These are phyloP conservation scores for Coemansia sp. DNA, from an alignment of 192 early-diverging fungal genomes.

Conservation along the genomic window DNA sequence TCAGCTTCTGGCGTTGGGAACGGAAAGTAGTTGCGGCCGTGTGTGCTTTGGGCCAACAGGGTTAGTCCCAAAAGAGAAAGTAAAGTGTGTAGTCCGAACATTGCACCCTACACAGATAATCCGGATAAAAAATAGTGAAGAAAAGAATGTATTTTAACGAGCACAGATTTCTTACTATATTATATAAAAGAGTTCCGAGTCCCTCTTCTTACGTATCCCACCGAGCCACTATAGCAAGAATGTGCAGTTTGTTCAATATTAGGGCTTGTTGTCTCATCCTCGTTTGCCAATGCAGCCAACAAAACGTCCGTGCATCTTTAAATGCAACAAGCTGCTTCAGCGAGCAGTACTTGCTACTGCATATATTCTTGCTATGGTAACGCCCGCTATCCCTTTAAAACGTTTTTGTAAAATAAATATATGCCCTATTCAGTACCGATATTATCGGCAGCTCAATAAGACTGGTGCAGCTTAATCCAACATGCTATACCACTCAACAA, in stretches of 20 bases:
- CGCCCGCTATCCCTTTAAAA: neutral
- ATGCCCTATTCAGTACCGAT: neutral
- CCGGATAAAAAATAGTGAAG: neutral
- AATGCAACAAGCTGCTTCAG: slow-evolving; percentile 5
- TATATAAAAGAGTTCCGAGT: neutral
- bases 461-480: neutral
- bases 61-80: slow-evolving; percentile 3
- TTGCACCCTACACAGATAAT: neutral
- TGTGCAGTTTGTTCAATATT: neutral
- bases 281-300: slow-evolving; percentile 10
- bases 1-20: slow-evolving; percentile 30
- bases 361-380: neutral
- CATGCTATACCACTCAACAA: neutral
- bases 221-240: neutral
- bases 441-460: neutral
- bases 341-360: slow-evolving; percentile 9
- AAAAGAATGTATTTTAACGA: neutral
- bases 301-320: slow-evolving; percentile 2
- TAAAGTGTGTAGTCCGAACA: neutral
- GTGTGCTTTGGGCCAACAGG: neutral
- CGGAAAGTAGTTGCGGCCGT: slow-evolving; percentile 19
- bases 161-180: no score
- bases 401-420: neutral
- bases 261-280: neutral
- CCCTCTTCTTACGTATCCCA: neutral